Evolutionary conservation across 202 grass and related monocot genomes (phyloP), one percentile per base, ranked within the genome.

Genomic region (Alloteropsis angusta): DNA sequence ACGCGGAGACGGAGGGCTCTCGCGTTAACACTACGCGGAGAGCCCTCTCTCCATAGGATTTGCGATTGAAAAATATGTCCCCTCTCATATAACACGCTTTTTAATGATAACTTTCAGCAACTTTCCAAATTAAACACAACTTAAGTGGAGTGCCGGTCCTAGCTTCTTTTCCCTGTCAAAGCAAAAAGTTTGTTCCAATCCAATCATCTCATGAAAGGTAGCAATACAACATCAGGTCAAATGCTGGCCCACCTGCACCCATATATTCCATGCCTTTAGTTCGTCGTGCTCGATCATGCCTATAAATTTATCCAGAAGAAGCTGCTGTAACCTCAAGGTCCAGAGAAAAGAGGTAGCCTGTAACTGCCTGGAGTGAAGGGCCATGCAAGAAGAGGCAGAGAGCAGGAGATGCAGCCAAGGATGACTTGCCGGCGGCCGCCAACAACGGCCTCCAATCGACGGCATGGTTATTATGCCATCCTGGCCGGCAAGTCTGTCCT

Each of bases 401-500:
- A 71, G 28, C 9, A 13, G 45, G 47, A 52, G 68, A 71, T 71
- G 68, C 68, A 71, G 68, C 46, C 66, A 69, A 69, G 66, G 47
- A 71, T 53, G 46, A 71, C 68, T 71, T 71, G 46, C 68, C 46
- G 22, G 9, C 45, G 26, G 26, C 45, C 12, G 1, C 23, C 4
- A 4, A 15, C n/a, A n/a, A n/a, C n/a, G n/a, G n/a, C n/a, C n/a
- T 44, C 7, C 9, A 1, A 13, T 12, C 42, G 3, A 9, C 42
- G 9, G 9, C 42, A 44, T 44, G 42, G 42, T 44, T 44, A 44
- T 44, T 44, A n/a, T n/a, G 42, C 9, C 45, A n/a, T n/a, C 8
- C 26, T 16, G 16, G 13, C 70, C 83, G 83, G 86, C 86, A 84
- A 81, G 90, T 88, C 60, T 83, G 79, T 92, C 86, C 67, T 92